Evolutionary conservation across 1,284 basidiomycete species (phyloP).

Genomic region (Fomitopsis palustris): DNA sequence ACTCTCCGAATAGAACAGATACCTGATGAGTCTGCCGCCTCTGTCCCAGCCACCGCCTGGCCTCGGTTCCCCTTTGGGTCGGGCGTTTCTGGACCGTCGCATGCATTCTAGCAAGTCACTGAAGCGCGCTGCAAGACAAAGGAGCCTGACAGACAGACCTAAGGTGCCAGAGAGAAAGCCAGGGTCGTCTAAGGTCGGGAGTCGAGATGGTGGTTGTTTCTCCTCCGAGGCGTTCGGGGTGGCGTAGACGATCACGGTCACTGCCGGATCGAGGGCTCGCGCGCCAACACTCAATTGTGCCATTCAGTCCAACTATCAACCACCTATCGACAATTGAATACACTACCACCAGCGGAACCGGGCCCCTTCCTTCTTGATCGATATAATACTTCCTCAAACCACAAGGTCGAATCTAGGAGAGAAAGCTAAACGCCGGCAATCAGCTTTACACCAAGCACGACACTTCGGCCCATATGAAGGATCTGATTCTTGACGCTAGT

Average conservation of each 20-base stretch:
- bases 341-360: not conserved
- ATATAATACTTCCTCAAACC: not conserved
- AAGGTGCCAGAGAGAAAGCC: not conserved
- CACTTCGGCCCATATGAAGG: constrained; percentile 48
- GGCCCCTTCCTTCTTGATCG: not conserved
- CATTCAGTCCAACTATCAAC: constrained; percentile 1
- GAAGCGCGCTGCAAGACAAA: no score
- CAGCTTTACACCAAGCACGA: not conserved
- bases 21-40: not conserved
- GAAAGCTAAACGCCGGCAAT: not conserved
- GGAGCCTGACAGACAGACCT: not conserved
- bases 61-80: not conserved
- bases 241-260: not conserved
- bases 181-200: not conserved
- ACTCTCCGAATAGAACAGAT: not conserved
- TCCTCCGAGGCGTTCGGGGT: not conserved
- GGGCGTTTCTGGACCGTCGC: not conserved
- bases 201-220: not conserved
- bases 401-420: not conserved
- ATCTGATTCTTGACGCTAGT: constrained; percentile 58
- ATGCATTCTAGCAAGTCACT: no score
- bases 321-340: not conserved
- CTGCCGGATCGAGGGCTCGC: not conserved
- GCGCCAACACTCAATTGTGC: not conserved
- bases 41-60: not conserved